phyloP scores from a whole-genome alignment of 2,329 filamentous ascomycete genomes.

The Alternaria atra region DNA sequence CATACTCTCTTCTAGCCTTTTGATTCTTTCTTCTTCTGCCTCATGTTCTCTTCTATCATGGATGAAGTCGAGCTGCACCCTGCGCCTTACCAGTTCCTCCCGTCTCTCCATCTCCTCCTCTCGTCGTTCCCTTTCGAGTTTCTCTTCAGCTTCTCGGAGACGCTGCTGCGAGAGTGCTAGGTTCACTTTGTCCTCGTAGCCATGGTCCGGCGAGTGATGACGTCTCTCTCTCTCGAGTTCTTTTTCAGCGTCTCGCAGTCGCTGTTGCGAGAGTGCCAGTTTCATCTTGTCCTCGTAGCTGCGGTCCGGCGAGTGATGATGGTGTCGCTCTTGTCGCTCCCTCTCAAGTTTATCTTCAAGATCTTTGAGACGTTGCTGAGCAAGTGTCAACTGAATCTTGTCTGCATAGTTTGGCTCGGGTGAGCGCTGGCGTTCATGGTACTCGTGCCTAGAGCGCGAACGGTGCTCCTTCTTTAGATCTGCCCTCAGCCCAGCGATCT shows the following conservation, averaged over 20 bases:
- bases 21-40: constrained; percentile 38
- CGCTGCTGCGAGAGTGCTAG: constrained; percentile 46
- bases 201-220: constrained; percentile 20
- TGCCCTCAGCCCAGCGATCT: constrained; percentile 43
- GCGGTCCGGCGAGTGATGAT: constrained; percentile 37
- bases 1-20: constrained; percentile 39
- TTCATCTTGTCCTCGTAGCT: constrained; percentile 42
- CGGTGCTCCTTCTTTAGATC: constrained; percentile 37
- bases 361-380: constrained; percentile 17
- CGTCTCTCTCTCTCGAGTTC: constrained; percentile 39
- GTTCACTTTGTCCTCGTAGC: constrained; percentile 41
- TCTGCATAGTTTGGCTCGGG: constrained; percentile 13
- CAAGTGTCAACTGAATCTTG: constrained; percentile 14
- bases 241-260: constrained; percentile 48
- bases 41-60: constrained; percentile 47
- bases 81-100: constrained; percentile 48
- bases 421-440: constrained; percentile 24
- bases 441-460: constrained; percentile 36
- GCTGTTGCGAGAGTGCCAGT: constrained; percentile 45
- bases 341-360: constrained; percentile 14
- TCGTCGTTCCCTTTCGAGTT: constrained; percentile 48
- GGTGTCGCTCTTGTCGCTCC: constrained; percentile 20
- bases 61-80: constrained; percentile 49
- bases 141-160: constrained; percentile 49
- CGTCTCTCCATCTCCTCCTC: constrained; percentile 45